These are phyloP conservation scores for Pythium dissimile DNA, from an alignment of 352 stramenopile species.

Conservation along the genomic window DNA sequence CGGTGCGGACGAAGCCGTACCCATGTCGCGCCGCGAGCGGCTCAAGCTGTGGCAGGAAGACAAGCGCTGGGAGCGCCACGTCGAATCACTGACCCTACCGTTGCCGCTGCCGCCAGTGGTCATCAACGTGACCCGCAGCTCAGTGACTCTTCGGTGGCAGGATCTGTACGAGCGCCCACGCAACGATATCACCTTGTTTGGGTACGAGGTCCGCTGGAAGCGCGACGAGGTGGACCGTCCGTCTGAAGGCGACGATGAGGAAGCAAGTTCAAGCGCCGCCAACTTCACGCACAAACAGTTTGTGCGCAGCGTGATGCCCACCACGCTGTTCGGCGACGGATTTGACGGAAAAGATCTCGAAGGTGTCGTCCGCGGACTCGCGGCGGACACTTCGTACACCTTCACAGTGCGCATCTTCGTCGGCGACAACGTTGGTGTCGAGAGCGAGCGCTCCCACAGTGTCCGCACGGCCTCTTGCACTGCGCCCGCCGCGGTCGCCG, in stretches of 20 bases:
- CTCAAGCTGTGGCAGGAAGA: slow-evolving; percentile 83
- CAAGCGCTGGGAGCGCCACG: slow-evolving; percentile 58
- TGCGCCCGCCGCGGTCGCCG: slow-evolving; percentile 34
- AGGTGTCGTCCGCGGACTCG: slow-evolving; percentile 41
- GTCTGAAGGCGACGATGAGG: slow-evolving; percentile 3
- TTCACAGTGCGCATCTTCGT: slow-evolving; percentile 72
- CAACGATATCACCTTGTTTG: slow-evolving; percentile 59
- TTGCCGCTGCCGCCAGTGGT: slow-evolving; percentile 57
- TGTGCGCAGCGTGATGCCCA: slow-evolving; percentile 55
- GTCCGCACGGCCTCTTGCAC: slow-evolving; percentile 40
- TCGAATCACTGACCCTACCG: slow-evolving; percentile 66
- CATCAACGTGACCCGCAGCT: slow-evolving; percentile 50
- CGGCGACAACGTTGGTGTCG: slow-evolving; percentile 43
- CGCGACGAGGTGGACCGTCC: slow-evolving; percentile 14
- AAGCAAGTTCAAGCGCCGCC: slow-evolving; percentile 9
- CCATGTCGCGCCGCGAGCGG: slow-evolving; percentile 61
- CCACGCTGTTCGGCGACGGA: slow-evolving; percentile 64
- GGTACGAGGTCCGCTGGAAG: slow-evolving; percentile 63
- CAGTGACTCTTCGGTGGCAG: slow-evolving; percentile 61
- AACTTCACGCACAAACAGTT: slow-evolving; percentile 57
- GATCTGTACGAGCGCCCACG: slow-evolving; percentile 63
- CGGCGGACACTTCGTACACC: slow-evolving; percentile 57
- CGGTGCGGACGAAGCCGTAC: slow-evolving; percentile 15
- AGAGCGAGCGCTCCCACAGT: slow-evolving; percentile 46
- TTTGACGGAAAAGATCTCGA: slow-evolving; percentile 81